Evolutionary conservation across 2,329 filamentous ascomycete species (phyloP), one percentile per base, ranked within the genome.

Genomic region (Xylaria hypoxylon): DNA sequence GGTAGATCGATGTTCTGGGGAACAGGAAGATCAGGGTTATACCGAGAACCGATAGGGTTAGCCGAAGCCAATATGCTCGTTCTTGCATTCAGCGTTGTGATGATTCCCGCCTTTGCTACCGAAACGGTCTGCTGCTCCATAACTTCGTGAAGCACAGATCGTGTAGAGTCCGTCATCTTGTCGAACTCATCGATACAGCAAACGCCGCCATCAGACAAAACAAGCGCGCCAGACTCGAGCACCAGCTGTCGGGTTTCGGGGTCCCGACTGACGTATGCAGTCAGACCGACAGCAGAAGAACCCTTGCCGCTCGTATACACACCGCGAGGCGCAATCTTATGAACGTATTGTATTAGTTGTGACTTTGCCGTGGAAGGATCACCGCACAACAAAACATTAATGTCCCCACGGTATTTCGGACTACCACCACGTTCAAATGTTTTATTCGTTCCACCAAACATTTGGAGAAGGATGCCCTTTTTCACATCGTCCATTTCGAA

Each of bases 401-500:
- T 97, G 79, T 99, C 96, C 69, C 96, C 96, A 83, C 96, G 89
- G 79, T 99, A 99, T 74, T 92, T 94, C 6, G 96, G 96, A 76
- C 92, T 97, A 64, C 94, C 96, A 62, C 96, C 96, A 80, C 97
- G 98, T 65, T 97, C 89, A 79, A 99, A 99, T 0, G 92, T 93
- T 82, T 99, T 99, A 84, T 99, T 99, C 38, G 96, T 97, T 63
- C 96, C 96, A 42, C 96, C 95, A 77, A 99, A 99, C 45, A 99
- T 88, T 76, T 99, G 96, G 3, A 99, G 89, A 11, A 99, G 84
- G 68, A 99, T 97, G 11, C 96, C 96, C 81, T 99, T 99, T 85
- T 99, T 99, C 53, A 98, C 94, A 75, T 99, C 96, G 72, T 99
- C 96, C 90, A 97, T 92, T 80, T 99, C 96, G 81, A 96, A 97